Evolutionary conservation across 371 early-diverging fungal species (phyloP).

Genomic region (Fennellomyces sp.): DNA sequence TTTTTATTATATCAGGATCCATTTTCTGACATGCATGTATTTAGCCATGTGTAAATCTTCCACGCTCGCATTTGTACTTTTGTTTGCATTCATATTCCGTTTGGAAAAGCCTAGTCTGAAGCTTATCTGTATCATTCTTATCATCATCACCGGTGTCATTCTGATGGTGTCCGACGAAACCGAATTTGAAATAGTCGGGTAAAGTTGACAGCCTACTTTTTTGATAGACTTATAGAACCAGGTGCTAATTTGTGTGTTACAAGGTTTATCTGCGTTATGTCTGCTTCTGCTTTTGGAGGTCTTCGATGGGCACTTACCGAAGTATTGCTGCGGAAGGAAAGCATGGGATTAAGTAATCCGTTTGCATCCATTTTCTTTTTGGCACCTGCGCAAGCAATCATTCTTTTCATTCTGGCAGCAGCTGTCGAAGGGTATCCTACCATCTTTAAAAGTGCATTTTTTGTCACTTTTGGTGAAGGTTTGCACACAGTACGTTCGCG

Average conservation of each 20-base stretch:
- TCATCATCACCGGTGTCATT: slow-evolving; percentile 80
- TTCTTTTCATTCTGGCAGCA: slow-evolving; percentile 65
- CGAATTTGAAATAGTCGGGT: slow-evolving; percentile 51
- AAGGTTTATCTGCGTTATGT: slow-evolving; percentile 63
- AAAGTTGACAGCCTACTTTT: too few species aligned
- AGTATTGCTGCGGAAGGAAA: slow-evolving; percentile 75
- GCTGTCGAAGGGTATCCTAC: slow-evolving; percentile 66
- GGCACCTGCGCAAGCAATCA: slow-evolving; percentile 74
- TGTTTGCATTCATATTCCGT: slow-evolving; percentile 87
- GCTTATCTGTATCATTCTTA: slow-evolving; percentile 71
- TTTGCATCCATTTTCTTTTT: slow-evolving; percentile 78
- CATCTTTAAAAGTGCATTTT: slow-evolving; percentile 56
- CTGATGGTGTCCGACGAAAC: slow-evolving; percentile 88
- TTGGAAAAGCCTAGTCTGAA: slow-evolving; percentile 76
- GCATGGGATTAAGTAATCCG: slow-evolving; percentile 81
- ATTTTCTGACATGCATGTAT: neutral
- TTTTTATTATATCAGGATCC: neutral
- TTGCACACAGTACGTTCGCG: slow-evolving; percentile 42
- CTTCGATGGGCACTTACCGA: slow-evolving; percentile 89
- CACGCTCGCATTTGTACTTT: slow-evolving; percentile 83
- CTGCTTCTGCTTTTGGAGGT: slow-evolving; percentile 85
- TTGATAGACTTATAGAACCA: too few species aligned
- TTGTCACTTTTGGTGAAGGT: slow-evolving; percentile 33
- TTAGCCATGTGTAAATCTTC: slow-evolving; percentile 92
- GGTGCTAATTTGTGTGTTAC: too few species aligned